A percentile compares a stretch with the other conserved stretches of the same genome.
Conservation (phyloP, 1,284 basidiomycete species). For the Takashimella tepidaria region DNA sequence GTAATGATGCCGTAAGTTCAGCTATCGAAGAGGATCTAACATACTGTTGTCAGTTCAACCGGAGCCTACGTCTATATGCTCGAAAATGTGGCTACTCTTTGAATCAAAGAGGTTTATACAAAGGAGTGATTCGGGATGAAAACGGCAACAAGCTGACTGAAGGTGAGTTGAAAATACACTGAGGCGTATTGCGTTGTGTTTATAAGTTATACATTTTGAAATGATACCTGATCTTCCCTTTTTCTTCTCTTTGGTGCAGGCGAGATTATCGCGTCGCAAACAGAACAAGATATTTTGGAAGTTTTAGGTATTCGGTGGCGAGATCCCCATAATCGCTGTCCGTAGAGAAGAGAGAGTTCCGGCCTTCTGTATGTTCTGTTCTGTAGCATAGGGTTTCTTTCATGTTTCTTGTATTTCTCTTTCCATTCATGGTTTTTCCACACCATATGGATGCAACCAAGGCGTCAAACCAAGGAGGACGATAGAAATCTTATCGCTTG, state of each 20-base stretch:
- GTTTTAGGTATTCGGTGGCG: constrained; percentile 54
- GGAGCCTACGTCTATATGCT: constrained; percentile 78
- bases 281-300: constrained; percentile 76
- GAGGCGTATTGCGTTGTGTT: too few species aligned
- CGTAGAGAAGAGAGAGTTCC: too few species aligned
- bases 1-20: constrained; percentile 70
- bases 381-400: too few species aligned
- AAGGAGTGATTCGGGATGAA: constrained; percentile 64
- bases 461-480: too few species aligned
- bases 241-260: too few species aligned
- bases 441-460: too few species aligned
- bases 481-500: too few species aligned
- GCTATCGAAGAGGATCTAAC: background rate
- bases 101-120: constrained; percentile 75
- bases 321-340: constrained; percentile 9
- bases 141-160: constrained; percentile 60
- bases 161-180: constrained; percentile 58
- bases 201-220: too few species aligned
- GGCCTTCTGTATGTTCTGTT: too few species aligned
- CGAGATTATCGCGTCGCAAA: constrained; percentile 68
- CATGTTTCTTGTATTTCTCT: too few species aligned
- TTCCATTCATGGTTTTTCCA: too few species aligned
- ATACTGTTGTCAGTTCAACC: constrained; percentile 89
- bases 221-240: background rate
- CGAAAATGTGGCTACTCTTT: constrained; percentile 73